Percentiles rank a stretch among this genome's conserved stretches.
phyloP scores from a whole-genome alignment of 1,284 basidiomycete genomes.

The Cutaneotrichosporon sp. region DNA sequence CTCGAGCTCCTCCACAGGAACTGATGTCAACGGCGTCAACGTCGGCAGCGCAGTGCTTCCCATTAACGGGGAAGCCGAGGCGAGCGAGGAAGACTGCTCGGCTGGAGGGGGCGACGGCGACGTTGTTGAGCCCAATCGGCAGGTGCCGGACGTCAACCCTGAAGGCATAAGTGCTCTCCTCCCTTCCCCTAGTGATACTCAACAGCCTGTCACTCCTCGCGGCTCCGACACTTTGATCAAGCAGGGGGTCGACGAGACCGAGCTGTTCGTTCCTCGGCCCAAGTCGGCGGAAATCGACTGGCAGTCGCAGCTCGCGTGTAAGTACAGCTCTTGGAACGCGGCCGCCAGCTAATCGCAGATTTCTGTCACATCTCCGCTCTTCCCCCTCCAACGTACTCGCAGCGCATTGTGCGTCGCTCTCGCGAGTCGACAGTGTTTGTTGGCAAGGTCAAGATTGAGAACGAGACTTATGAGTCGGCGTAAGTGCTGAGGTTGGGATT shows the following conservation, averaged over 20 bases:
- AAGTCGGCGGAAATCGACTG: conserved; percentile 21
- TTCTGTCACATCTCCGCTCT: conserved; percentile 24
- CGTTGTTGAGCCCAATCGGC: too few species aligned
- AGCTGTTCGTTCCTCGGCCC: not conserved
- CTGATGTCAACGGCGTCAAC: too few species aligned
- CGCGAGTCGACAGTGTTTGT: conserved; percentile 18
- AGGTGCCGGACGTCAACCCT: too few species aligned
- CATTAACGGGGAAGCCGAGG: too few species aligned
- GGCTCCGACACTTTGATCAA: not conserved
- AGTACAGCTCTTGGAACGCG: not conserved
- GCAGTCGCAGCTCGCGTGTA: conserved; percentile 23
- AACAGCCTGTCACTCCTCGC: too few species aligned
- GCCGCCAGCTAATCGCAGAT: conserved; percentile 13
- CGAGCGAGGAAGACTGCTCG: too few species aligned
- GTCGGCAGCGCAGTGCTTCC: too few species aligned
- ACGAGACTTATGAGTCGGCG: conserved; percentile 20
- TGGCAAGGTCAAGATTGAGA: conserved; percentile 23
- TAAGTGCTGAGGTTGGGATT: not conserved
- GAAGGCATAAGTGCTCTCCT: too few species aligned
- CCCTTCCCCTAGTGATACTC: too few species aligned
- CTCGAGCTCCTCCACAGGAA: too few species aligned
- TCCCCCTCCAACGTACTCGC: conserved; percentile 15
- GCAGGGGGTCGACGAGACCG: not conserved
- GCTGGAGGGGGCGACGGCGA: too few species aligned
- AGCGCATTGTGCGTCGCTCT: conserved; percentile 12